Evolutionary conservation across 768 basidiomycete genomes (phyloP).

Genomic region (Auriscalpium vulgare): DNA sequence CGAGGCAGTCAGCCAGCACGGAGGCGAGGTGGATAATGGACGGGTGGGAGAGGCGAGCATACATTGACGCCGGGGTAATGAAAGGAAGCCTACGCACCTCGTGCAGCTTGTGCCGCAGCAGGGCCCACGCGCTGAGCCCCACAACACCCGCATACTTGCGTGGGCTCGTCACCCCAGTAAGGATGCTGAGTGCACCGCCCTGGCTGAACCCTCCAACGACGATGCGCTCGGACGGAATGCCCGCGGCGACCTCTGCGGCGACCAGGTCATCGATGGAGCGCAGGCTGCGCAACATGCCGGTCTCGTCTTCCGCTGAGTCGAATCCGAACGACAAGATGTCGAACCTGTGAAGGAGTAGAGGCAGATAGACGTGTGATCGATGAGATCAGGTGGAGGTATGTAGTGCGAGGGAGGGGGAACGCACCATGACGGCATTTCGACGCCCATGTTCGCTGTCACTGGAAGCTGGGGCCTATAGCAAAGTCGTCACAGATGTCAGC

Average conservation of each 20-base stretch:
- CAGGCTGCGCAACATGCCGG: conserved; percentile 63
- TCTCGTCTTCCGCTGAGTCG: conserved; percentile 59
- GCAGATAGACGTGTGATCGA: neutral
- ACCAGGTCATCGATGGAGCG: conserved; percentile 61
- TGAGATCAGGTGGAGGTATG: neutral
- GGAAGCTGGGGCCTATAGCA: conserved; percentile 21
- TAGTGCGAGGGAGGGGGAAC: conserved; percentile 6
- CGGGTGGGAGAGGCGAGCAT: neutral
- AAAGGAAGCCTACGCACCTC: conserved; percentile 35
- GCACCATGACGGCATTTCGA: conserved; percentile 72
- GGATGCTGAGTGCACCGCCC: conserved; percentile 71
- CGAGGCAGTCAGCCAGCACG: neutral
- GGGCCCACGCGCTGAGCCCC: conserved; percentile 75
- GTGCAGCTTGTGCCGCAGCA: conserved; percentile 57
- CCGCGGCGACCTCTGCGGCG: conserved; percentile 62
- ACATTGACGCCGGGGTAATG: neutral
- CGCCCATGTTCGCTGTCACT: conserved; percentile 70
- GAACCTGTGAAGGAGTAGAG: conserved; percentile 44
- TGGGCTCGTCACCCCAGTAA: conserved; percentile 62
- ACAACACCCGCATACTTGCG: conserved; percentile 65
- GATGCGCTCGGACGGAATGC: conserved; percentile 61
- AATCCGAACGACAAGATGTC: conserved; percentile 65
- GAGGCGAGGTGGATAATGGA: too few relatives aligned
- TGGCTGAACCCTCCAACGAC: conserved; percentile 88
- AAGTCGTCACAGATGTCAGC: neutral